phyloP scores from a whole-genome alignment of 257 asterid genomes.

The Salvia rosmarinus region DNA sequence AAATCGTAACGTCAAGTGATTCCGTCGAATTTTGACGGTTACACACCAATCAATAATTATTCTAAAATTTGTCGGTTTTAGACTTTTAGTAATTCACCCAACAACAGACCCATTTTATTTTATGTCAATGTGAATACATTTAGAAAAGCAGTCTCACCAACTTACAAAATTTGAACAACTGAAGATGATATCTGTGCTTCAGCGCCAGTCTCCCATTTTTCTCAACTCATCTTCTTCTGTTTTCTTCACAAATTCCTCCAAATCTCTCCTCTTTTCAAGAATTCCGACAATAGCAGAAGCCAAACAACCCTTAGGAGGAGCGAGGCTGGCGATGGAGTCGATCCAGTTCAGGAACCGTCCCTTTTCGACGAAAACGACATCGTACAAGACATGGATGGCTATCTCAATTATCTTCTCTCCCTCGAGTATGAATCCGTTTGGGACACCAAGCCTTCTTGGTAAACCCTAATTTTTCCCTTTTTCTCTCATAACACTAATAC shows the following conservation, averaged over 20 bases:
- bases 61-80: too few species aligned
- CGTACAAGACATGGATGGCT: slow-evolving; percentile 89
- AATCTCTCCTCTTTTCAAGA: neutral
- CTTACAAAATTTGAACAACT: neutral
- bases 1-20: too few species aligned
- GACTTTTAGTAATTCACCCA: too few species aligned
- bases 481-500: too few species aligned
- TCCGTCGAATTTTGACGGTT: too few species aligned
- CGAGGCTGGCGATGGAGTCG: slow-evolving; percentile 41
- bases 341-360: slow-evolving; percentile 42
- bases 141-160: neutral
- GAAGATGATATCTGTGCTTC: slow-evolving; percentile 40
- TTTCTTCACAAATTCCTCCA: slow-evolving; percentile 27
- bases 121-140: neutral
- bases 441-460: slow-evolving; percentile 98
- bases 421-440: slow-evolving; percentile 92
- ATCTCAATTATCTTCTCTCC: slow-evolving; percentile 78
- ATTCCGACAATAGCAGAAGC: slow-evolving; percentile 23
- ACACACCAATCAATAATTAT: too few species aligned
- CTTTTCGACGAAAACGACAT: slow-evolving; percentile 79
- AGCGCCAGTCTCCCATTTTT: slow-evolving; percentile 37
- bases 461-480: neutral
- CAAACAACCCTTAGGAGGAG: slow-evolving; percentile 38
- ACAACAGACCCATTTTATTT: too few species aligned
- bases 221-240: slow-evolving; percentile 32